These are phyloP conservation scores for Ceratobasidium sp. DNA, from an alignment of 1,284 basidiomycete genomes.

Conservation along the genomic window DNA sequence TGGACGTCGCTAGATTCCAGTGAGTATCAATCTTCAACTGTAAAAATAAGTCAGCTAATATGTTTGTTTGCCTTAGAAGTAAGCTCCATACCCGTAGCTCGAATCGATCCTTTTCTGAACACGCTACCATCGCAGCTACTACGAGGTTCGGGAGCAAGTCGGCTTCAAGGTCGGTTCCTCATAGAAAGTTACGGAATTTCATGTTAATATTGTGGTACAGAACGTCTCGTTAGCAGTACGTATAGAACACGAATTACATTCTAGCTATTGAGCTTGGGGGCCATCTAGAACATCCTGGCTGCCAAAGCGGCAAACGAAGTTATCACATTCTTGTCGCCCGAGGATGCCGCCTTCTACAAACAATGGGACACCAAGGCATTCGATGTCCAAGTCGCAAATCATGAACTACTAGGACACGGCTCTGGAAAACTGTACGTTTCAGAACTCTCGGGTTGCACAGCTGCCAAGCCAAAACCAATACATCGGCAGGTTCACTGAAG, in stretches of 20 bases:
- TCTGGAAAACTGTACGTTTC: slow-evolving; percentile 24
- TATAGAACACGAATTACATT: slow-evolving; percentile 11
- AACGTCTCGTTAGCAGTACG: slow-evolving; percentile 77
- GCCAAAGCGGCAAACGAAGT: slow-evolving; percentile 84
- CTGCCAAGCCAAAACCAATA: slow-evolving; percentile 62
- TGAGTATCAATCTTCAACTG: slow-evolving; percentile 48
- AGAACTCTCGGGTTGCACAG: not conserved
- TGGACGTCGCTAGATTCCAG: slow-evolving; percentile 63
- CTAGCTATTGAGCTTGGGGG: slow-evolving; percentile 19
- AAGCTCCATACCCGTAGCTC: not conserved
- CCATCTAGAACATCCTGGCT: slow-evolving; percentile 71
- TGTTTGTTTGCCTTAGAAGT: slow-evolving; percentile 4
- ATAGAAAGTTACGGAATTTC: not conserved
- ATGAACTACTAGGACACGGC: slow-evolving; percentile 81
- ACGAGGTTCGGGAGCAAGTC: slow-evolving; percentile 75
- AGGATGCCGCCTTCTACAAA: slow-evolving; percentile 72
- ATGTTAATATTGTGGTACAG: slow-evolving; percentile 41
- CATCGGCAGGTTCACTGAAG: slow-evolving; percentile 67
- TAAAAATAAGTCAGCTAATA: not conserved
- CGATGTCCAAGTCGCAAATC: slow-evolving; percentile 85
- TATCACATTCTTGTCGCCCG: slow-evolving; percentile 79
- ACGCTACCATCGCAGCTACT: slow-evolving; percentile 55
- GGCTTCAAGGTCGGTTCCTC: slow-evolving; percentile 67
- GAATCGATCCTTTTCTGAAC: not conserved
- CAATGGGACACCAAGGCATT: slow-evolving; percentile 78